A percentile compares a stretch with the other conserved stretches of the same genome.
Evolutionary conservation across 768 basidiomycete species (phyloP).

Genomic region (Astraeus odoratus): DNA sequence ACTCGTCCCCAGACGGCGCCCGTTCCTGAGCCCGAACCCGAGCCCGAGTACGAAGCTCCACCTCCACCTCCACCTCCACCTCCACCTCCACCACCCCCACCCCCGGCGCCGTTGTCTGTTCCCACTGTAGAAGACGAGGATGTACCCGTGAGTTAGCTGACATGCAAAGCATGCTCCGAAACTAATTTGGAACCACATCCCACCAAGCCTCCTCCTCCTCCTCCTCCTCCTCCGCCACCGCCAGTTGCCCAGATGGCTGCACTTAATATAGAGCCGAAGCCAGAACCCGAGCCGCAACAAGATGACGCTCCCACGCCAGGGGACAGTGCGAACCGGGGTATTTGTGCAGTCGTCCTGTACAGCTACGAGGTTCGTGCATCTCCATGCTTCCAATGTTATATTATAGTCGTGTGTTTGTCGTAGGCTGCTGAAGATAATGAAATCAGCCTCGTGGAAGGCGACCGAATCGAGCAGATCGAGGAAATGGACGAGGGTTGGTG

Average conservation of each 20-base stretch:
- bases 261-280: slow-evolving; percentile 24
- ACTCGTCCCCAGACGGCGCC: slow-evolving; percentile 10
- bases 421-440: slow-evolving; percentile 85
- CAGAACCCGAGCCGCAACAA: slow-evolving; percentile 36
- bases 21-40: slow-evolving; percentile 12
- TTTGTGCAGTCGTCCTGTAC: slow-evolving; percentile 71
- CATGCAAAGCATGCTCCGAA: too few relatives aligned
- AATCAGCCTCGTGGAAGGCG: slow-evolving; percentile 72
- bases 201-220: slow-evolving; percentile 30
- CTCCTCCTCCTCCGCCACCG: slow-evolving; percentile 39
- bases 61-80: slow-evolving; percentile 11
- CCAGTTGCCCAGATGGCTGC: slow-evolving; percentile 29
- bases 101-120: slow-evolving; percentile 29
- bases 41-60: slow-evolving; percentile 13
- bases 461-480: slow-evolving; percentile 75
- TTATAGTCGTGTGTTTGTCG: neutral
- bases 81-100: slow-evolving; percentile 26
- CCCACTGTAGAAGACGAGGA: slow-evolving; percentile 16
- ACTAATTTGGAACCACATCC: slow-evolving; percentile 9
- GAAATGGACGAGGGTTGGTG: slow-evolving; percentile 91
- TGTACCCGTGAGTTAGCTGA: slow-evolving; percentile 4
- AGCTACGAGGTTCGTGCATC: slow-evolving; percentile 56
- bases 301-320: slow-evolving; percentile 23
- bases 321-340: slow-evolving; percentile 32
- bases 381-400: neutral